Evolutionary conservation across 768 basidiomycete genomes (phyloP).

Genomic region (Cystobasidium ongulense): DNA sequence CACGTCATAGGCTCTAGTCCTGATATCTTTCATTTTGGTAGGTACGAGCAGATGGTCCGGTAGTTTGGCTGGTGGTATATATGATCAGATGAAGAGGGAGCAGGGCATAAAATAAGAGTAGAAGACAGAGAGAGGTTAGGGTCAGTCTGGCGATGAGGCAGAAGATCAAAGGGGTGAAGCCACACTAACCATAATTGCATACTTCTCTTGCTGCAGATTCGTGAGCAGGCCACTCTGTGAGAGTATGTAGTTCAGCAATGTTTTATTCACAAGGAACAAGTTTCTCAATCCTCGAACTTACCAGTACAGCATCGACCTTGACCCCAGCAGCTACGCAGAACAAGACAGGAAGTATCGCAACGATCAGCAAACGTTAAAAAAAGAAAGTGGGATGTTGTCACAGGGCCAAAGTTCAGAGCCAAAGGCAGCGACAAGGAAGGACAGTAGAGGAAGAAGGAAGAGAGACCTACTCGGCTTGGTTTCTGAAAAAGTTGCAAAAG

Average conservation of each 20-base stretch:
- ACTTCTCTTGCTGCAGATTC: neutral
- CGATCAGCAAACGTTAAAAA: too few relatives aligned
- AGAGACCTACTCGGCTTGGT: neutral
- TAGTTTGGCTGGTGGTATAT: neutral
- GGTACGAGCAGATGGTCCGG: neutral
- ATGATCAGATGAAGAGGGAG: neutral
- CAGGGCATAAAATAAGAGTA: neutral
- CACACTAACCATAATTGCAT: neutral
- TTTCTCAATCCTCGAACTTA: neutral
- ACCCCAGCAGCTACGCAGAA: conserved; percentile 11
- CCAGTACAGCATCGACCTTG: conserved; percentile 10
- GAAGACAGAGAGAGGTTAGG: too few relatives aligned
- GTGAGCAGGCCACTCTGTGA: conserved; percentile 1
- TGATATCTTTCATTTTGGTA: neutral
- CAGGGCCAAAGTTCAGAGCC: too few relatives aligned
- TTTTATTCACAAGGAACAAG: neutral
- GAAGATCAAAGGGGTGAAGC: neutral
- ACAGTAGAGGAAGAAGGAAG: neutral
- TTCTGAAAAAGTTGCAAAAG: neutral
- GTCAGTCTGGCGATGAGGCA: too few relatives aligned
- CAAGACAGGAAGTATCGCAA: neutral
- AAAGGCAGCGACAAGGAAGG: neutral
- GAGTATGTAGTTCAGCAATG: neutral
- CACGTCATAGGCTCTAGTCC: neutral
- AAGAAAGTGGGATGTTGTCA: too few relatives aligned